A percentile compares a stretch with the other conserved stretches of the same genome.
phyloP scores from a whole-genome alignment of 1,284 basidiomycete genomes.

The Coniferiporia sulphurascens region DNA sequence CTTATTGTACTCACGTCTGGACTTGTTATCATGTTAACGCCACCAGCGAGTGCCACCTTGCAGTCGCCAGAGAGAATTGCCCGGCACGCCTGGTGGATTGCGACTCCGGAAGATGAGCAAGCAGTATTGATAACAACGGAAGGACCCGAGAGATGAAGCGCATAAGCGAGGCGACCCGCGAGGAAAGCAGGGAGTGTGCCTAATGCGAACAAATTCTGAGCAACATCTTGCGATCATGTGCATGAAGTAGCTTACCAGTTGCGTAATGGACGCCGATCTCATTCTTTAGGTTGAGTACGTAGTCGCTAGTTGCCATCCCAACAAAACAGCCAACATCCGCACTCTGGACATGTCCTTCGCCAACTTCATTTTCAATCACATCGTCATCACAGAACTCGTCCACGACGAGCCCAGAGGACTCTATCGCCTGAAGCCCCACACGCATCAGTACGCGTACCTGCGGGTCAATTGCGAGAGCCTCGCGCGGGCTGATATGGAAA shows the following conservation, averaged over 20 bases:
- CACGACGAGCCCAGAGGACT: conserved; percentile 65
- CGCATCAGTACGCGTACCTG: conserved; percentile 67
- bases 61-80: conserved; percentile 60
- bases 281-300: conserved; percentile 55
- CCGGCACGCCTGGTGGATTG: conserved; percentile 63
- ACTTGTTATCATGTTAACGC: conserved; percentile 67
- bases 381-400: conserved; percentile 36
- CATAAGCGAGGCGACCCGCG: conserved; percentile 66
- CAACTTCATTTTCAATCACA: background rate
- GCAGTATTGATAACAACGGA: conserved; percentile 69
- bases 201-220: conserved; percentile 24
- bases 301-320: conserved; percentile 65
- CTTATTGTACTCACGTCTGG: conserved; percentile 50
- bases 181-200: conserved; percentile 65
- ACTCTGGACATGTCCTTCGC: conserved; percentile 6
- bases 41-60: conserved; percentile 62
- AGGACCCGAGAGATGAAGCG: conserved; percentile 61
- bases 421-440: conserved; percentile 60
- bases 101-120: conserved; percentile 64
- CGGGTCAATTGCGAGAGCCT: conserved; percentile 70
- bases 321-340: conserved; percentile 52
- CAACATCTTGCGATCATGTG: background rate
- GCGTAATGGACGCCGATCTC: conserved; percentile 67
- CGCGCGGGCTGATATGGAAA: conserved; percentile 67
- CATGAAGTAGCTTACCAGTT: conserved; percentile 43